These are phyloP conservation scores for Umbelopsis sp. DNA, from an alignment of 192 early-diverging fungal genomes.

Conservation along the genomic window DNA sequence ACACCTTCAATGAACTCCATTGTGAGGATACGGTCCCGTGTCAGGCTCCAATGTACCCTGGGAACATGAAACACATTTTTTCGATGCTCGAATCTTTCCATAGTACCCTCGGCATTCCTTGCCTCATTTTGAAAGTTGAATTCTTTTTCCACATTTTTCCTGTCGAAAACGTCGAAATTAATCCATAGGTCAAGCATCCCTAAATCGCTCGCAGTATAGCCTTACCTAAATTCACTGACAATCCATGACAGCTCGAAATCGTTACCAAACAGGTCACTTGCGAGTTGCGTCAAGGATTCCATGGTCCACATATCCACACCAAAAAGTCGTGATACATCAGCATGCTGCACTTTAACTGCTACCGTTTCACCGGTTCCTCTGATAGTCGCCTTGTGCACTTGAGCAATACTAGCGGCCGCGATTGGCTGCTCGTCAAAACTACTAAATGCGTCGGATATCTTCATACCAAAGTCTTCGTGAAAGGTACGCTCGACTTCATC, in stretches of 20 bases:
- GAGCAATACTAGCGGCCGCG: constrained; percentile 91
- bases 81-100: constrained; percentile 47
- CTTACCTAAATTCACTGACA: constrained; percentile 80
- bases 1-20: constrained; percentile 58
- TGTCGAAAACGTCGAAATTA: not conserved
- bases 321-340: constrained; percentile 64
- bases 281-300: constrained; percentile 58
- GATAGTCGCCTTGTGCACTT: constrained; percentile 79
- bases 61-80: constrained; percentile 44
- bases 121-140: constrained; percentile 86
- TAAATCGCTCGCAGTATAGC: constrained; percentile 43
- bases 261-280: constrained; percentile 72
- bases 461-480: constrained; percentile 64
- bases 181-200: not conserved
- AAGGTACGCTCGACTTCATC: constrained; percentile 74
- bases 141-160: constrained; percentile 48
- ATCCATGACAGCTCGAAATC: constrained; percentile 93
- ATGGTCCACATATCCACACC: constrained; percentile 76
- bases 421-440: constrained; percentile 83
- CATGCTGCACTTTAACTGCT: constrained; percentile 95
- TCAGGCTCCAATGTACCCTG: constrained; percentile 49
- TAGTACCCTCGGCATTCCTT: constrained; percentile 61
- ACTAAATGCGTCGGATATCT: constrained; percentile 69
- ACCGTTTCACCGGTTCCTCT: constrained; percentile 66
- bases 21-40: constrained; percentile 47